A percentile compares a stretch with the other conserved stretches of the same genome.
phyloP scores from a whole-genome alignment of 2,329 filamentous ascomycete genomes.

The Cadophora luteo-olivacea region DNA sequence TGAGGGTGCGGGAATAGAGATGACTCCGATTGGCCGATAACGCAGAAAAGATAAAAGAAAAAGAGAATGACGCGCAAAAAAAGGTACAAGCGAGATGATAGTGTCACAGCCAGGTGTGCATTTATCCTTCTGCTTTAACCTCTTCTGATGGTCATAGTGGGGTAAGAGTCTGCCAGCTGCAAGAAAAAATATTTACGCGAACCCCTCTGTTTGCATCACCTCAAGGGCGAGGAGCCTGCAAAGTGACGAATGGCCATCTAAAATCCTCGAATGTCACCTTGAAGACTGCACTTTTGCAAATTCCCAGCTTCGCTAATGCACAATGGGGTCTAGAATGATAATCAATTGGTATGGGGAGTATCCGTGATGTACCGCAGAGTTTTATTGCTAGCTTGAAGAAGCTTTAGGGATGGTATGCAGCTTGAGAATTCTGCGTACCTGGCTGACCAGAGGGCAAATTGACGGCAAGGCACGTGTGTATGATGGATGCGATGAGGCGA shows the following conservation, averaged over 20 bases:
- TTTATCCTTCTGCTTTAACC: not conserved
- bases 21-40: not conserved
- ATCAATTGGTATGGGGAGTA: slow-evolving; percentile 13
- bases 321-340: not conserved
- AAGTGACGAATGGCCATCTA: not conserved
- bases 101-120: not conserved
- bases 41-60: not conserved
- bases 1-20: not conserved
- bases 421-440: slow-evolving; percentile 34
- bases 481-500: not conserved
- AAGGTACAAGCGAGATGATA: not conserved
- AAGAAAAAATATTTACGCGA: slow-evolving; percentile 10
- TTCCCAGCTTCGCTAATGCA: slow-evolving; percentile 6
- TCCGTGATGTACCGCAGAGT: slow-evolving; percentile 9
- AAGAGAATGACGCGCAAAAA: slow-evolving; percentile 15
- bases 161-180: not conserved
- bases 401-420: slow-evolving; percentile 23
- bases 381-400: slow-evolving; percentile 16
- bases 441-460: slow-evolving; percentile 19
- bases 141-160: not conserved
- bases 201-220: not conserved
- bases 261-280: not conserved
- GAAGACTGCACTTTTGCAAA: not conserved
- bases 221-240: not conserved
- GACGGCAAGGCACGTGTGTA: slow-evolving; percentile 22